Percentiles rank a stretch among this genome's conserved stretches.
Evolutionary conservation across 1,284 basidiomycete genomes (phyloP).

Genomic region (Fomitopsis betulina): DNA sequence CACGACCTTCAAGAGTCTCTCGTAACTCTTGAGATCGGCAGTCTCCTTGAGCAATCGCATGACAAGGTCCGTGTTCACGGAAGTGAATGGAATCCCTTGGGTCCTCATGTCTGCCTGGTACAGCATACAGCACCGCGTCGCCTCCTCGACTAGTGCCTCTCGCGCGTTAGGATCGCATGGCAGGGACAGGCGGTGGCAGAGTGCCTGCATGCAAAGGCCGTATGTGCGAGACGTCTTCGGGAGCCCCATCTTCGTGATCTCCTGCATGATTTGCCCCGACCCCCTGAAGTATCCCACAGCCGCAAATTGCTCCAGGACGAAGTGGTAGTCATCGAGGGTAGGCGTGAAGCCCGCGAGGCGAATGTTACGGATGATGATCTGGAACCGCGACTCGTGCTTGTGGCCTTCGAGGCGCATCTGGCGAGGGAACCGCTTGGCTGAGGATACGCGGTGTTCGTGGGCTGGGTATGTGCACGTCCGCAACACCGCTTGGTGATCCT

Average conservation of each 20-base stretch:
- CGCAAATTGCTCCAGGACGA: slow-evolving; percentile 67
- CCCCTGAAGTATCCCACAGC: slow-evolving; percentile 63
- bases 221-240: slow-evolving; percentile 51
- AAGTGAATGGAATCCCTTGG: slow-evolving; percentile 42
- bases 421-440: slow-evolving; percentile 31
- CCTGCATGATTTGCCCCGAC: slow-evolving; percentile 53
- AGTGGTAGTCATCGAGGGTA: slow-evolving; percentile 63
- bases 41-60: slow-evolving; percentile 67
- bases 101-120: slow-evolving; percentile 54
- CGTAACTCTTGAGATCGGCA: slow-evolving; percentile 47
- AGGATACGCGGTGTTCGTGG: slow-evolving; percentile 38
- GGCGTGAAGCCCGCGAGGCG: slow-evolving; percentile 47
- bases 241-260: slow-evolving; percentile 43
- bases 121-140: slow-evolving; percentile 41
- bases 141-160: slow-evolving; percentile 32
- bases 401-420: slow-evolving; percentile 32
- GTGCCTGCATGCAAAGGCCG: slow-evolving; percentile 58
- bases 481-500: slow-evolving; percentile 63
- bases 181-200: slow-evolving; percentile 59
- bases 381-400: slow-evolving; percentile 57
- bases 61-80: slow-evolving; percentile 57
- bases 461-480: slow-evolving; percentile 53
- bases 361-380: slow-evolving; percentile 64
- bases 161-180: slow-evolving; percentile 40
- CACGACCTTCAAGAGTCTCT: slow-evolving; percentile 51